phyloP scores from a whole-genome alignment of 768 basidiomycete genomes.

The Pisolithus microcarpus region DNA sequence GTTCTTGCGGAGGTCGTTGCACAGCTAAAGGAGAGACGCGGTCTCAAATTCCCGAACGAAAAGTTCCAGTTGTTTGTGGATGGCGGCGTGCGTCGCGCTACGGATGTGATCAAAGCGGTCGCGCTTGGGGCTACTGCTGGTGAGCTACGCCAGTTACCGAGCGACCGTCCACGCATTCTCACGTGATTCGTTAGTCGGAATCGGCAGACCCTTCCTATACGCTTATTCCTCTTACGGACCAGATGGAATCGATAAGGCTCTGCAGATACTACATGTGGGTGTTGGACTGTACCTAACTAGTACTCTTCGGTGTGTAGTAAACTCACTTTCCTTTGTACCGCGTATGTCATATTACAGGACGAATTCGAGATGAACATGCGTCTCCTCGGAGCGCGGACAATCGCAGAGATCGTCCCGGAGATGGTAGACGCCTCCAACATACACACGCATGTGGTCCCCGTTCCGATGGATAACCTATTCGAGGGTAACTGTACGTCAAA shows the following conservation, averaged over 20 bases:
- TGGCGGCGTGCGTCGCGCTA: slow-evolving; percentile 90
- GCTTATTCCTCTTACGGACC: slow-evolving; percentile 84
- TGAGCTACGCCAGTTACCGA: slow-evolving; percentile 17
- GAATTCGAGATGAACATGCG: slow-evolving; percentile 99
- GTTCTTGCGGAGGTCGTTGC: slow-evolving; percentile 80
- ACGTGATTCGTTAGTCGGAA: slow-evolving; percentile 45
- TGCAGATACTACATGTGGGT: slow-evolving; percentile 69
- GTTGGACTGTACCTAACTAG: background rate
- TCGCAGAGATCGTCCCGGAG: slow-evolving; percentile 73
- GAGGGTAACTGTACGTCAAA: slow-evolving; percentile 67
- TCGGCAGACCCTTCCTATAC: slow-evolving; percentile 84
- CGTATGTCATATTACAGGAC: slow-evolving; percentile 44
- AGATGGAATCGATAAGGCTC: slow-evolving; percentile 77
- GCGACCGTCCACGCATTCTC: background rate
- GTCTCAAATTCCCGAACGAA: slow-evolving; percentile 67
- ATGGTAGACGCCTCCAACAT: slow-evolving; percentile 87
- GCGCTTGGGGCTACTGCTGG: slow-evolving; percentile 88
- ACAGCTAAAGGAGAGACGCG: slow-evolving; percentile 59
- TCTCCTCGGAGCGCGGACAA: slow-evolving; percentile 73
- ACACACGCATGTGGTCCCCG: slow-evolving; percentile 53
- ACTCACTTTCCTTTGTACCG: background rate
- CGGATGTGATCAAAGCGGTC: slow-evolving; percentile 82
- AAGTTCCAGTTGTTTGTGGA: slow-evolving; percentile 85
- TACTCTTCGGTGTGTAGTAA: background rate
- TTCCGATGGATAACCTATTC: slow-evolving; percentile 71